Evolutionary conservation across 345 rosid genomes (phyloP).

Genomic region (Excoecaria agallocha): DNA sequence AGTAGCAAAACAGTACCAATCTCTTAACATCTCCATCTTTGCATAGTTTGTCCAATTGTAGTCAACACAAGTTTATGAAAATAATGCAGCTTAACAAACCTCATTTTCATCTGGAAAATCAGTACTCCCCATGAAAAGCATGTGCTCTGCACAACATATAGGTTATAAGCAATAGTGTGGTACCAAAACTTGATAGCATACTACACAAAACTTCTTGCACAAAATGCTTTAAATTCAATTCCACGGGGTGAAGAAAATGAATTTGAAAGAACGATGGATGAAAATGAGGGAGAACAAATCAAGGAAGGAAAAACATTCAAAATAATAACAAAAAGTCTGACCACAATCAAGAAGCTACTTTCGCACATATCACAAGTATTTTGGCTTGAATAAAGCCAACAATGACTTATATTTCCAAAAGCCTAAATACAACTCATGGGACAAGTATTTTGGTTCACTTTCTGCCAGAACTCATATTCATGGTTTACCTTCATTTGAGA

Average conservation of each 20-base stretch:
- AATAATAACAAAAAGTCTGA: neutral
- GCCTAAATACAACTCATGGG: neutral
- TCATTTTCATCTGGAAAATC: slow-evolving; percentile 96
- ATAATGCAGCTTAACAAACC: slow-evolving; percentile 44
- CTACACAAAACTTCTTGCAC: neutral
- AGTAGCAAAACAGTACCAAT: neutral
- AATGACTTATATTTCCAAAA: neutral
- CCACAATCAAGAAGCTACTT: neutral
- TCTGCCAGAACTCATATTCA: neutral
- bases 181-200: neutral
- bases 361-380: neutral
- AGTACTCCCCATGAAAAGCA: slow-evolving; percentile 98
- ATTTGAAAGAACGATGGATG: neutral
- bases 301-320: neutral
- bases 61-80: neutral
- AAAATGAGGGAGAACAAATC: neutral
- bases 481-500: neutral
- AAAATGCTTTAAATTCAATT: neutral
- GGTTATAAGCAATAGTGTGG: neutral
- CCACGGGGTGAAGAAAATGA: no score
- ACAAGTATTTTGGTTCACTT: neutral
- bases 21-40: neutral
- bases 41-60: neutral
- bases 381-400: neutral
- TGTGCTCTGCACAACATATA: slow-evolving; percentile 62